Base-by-base conservation (phyloP, 2,329 filamentous ascomycete species). In the Penicillium sp. region DNA sequence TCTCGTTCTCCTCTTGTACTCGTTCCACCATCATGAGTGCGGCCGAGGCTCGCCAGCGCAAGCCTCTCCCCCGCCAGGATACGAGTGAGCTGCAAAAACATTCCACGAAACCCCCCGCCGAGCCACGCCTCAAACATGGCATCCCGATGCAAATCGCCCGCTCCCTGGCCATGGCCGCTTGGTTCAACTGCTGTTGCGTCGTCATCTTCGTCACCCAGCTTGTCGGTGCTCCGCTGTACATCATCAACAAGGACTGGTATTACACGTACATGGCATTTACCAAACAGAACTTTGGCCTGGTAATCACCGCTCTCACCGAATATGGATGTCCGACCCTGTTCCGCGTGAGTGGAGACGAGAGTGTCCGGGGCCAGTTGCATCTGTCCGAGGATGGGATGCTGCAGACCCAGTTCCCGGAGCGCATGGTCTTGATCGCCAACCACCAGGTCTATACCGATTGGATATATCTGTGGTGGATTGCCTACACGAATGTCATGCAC, bases 381-480 rank as follows among this genome's bases (percentile, higher is more conserved):
- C 77, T 85, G 58, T 82, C 81, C 57, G 78, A 81, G 51, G 84
- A 87, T 67, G 87, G 87, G 8, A 80, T 81, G 57, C 73, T 89
- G 48, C 79, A 83, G 64, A 86, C 85, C 60, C 79, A 81, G 35
- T 89, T 89, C 63, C 83, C 85, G 1, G 83, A 88, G 63, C 80
- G 87, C 16, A 75, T 88, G 60, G 82, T 89, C 8, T 71, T 89
- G 69, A 85, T 89, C 73, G 82, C 86, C 6, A 89, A 89, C 60
- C 87, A 89, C 67, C 85, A 88, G 70, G 81, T 89, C 2, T 89
- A 89, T 71, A 88, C 86, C n/a, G 87, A 89, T 68, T 89, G 87
- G 87, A 76, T 89, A 14, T 89, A 89, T 70, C 79, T 89, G 2
- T 89, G 87, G 87, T 89, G 86, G 86, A 82, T 87, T 49, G 83